These are phyloP conservation scores for Moricandia arvensis DNA, from an alignment of 345 rosid species.

Conservation along the genomic window DNA sequence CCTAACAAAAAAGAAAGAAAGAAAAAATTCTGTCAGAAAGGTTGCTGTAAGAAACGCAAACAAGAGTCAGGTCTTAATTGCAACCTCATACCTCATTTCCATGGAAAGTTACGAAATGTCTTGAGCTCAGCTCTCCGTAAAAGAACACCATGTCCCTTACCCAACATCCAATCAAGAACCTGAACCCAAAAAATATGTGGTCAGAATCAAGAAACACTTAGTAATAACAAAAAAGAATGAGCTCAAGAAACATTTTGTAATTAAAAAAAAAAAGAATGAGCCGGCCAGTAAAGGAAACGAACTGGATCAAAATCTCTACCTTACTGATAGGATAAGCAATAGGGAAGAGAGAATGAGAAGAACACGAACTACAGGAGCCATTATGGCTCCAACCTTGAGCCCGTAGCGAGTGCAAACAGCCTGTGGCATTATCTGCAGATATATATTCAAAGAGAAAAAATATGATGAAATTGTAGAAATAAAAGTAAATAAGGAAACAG, in stretches of 20 bases:
- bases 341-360: constrained; percentile 72
- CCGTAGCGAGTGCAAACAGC: constrained; percentile 91
- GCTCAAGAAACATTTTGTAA: too few species aligned
- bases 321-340: constrained; percentile 93
- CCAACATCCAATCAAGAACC: constrained; percentile 98
- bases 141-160: constrained; percentile 88
- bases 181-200: constrained; percentile 23
- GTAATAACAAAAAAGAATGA: too few species aligned
- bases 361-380: constrained; percentile 78
- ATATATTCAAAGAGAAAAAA: background rate
- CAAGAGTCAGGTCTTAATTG: background rate
- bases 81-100: constrained; percentile 67
- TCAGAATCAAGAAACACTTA: background rate
- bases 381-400: constrained; percentile 78
- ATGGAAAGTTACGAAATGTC: constrained; percentile 84
- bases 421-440: constrained; percentile 85
- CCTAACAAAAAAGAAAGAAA: constrained; percentile 58
- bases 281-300: background rate
- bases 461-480: background rate
- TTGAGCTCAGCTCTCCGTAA: constrained; percentile 93
- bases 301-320: constrained; percentile 12
- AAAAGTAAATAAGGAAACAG: background rate
- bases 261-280: background rate
- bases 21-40: background rate
- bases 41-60: background rate